A percentile compares a stretch with the other conserved stretches of the same genome.
These are phyloP conservation scores for Phlyctochytrium bullatum DNA, from an alignment of 192 early-diverging fungal genomes.

Conservation along the genomic window DNA sequence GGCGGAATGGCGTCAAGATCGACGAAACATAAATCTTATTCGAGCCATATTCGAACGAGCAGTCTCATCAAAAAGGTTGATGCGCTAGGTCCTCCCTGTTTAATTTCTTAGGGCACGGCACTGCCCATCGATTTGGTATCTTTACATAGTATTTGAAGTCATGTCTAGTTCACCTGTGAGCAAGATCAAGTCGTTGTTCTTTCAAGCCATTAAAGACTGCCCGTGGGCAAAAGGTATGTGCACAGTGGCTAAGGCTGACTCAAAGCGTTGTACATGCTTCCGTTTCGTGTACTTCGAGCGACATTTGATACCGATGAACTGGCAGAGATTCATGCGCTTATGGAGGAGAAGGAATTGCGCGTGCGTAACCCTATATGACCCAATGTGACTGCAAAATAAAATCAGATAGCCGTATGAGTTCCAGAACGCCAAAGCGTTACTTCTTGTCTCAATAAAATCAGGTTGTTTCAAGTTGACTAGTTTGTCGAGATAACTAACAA, in stretches of 20 bases:
- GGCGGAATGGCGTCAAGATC: conserved; percentile 51
- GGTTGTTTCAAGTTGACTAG: too few species aligned
- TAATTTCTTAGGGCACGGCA: conserved; percentile 37
- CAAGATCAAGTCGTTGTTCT: conserved; percentile 53
- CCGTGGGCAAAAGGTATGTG: conserved; percentile 66
- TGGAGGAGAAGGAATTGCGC: conserved; percentile 69
- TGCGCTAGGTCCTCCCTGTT: conserved; percentile 14
- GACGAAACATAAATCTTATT: conserved; percentile 54
- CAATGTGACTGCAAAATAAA: too few species aligned
- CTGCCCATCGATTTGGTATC: conserved; percentile 55
- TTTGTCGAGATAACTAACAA: too few species aligned
- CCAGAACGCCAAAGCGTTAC: too few species aligned
- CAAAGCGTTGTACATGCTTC: conserved; percentile 48
- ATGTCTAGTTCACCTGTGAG: conserved; percentile 28
- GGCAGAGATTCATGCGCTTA: conserved; percentile 48
- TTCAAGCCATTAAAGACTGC: conserved; percentile 59
- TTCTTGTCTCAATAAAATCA: too few species aligned
- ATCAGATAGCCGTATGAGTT: too few species aligned
- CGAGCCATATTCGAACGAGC: conserved; percentile 59
- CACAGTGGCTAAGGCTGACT: not conserved
- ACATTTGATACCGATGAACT: conserved; percentile 48
- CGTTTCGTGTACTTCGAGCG: conserved; percentile 39
- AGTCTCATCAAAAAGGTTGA: conserved; percentile 30
- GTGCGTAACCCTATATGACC: too few species aligned
- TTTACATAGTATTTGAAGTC: conserved; percentile 62